Percentiles rank a stretch among this genome's conserved stretches.
Conservation (phyloP, 306 rosid species). For the Fagus crenata region DNA sequence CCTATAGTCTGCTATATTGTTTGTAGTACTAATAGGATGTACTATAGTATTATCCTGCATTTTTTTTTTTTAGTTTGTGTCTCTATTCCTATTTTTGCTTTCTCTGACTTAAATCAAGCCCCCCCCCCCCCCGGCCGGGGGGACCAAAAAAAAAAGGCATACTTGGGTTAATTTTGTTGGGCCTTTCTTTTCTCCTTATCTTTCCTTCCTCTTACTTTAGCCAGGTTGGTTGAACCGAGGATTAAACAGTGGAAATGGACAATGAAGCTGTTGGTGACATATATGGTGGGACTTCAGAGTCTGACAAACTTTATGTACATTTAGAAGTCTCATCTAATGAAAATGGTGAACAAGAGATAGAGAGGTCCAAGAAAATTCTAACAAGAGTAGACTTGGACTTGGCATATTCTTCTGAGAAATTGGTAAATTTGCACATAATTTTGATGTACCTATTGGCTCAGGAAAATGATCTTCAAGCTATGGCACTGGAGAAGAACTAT, state of each 20-base stretch:
- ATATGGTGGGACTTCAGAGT: constrained; percentile 32
- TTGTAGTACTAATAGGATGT: not conserved
- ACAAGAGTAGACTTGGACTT: constrained; percentile 70
- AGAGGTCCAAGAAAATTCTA: constrained; percentile 55
- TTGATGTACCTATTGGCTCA: constrained; percentile 59
- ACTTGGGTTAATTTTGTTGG: not conserved
- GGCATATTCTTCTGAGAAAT: constrained; percentile 80
- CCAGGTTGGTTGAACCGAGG: constrained; percentile 34
- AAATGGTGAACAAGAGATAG: constrained; percentile 49
- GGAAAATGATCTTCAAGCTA: constrained; percentile 73
- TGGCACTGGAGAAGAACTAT: constrained; percentile 42
- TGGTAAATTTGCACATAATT: constrained; percentile 70
- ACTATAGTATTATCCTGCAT: not conserved
- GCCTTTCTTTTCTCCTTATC: constrained; percentile 15
- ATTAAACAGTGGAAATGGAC: constrained; percentile 46
- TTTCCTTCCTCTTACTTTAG: constrained; percentile 10
- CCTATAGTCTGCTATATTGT: not conserved
- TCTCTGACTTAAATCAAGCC: too few relatives aligned
- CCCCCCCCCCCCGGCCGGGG: too few relatives aligned
- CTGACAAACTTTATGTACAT: constrained; percentile 35
- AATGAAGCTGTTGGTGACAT: constrained; percentile 35
- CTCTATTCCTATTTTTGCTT: too few relatives aligned
- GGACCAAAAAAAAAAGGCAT: not conserved
- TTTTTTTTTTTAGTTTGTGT: too few relatives aligned
- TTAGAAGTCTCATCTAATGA: constrained; percentile 43